Percentiles rank a stretch among this genome's conserved stretches.
phyloP scores from a whole-genome alignment of 208 protist genomes.

The Wallacemonas collosoma region DNA sequence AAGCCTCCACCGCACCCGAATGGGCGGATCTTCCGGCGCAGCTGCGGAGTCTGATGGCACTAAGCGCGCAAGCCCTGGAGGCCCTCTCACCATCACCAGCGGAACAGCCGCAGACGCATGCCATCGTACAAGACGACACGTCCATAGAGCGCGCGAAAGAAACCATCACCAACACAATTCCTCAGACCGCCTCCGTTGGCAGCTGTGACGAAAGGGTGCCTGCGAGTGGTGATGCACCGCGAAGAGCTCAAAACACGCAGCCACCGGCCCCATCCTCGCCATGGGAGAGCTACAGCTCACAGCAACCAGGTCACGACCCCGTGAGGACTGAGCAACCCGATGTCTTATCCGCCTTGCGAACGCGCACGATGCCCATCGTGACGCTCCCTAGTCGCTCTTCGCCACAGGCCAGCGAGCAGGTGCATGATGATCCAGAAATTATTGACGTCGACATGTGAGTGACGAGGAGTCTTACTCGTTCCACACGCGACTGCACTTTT shows the following conservation, averaged over 20 bases:
- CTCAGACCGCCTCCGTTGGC: background rate
- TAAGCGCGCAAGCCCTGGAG: constrained; percentile 6
- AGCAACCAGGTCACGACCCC: background rate
- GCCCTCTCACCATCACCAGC: background rate
- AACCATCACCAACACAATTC: no score
- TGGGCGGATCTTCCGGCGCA: background rate
- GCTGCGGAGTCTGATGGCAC: constrained; percentile 4
- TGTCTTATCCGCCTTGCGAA: background rate
- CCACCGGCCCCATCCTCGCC: constrained; percentile 2
- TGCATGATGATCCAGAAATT: background rate
- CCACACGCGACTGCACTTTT: background rate
- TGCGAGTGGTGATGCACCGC: background rate
- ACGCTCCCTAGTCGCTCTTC: constrained; percentile 13
- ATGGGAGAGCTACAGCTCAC: constrained; percentile 3
- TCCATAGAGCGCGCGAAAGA: no score
- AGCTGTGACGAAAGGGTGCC: background rate
- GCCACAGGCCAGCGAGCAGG: background rate
- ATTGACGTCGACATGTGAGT: constrained; percentile 14
- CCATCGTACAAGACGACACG: background rate
- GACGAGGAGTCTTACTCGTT: background rate
- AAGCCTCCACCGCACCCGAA: background rate
- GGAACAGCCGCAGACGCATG: background rate
- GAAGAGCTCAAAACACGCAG: background rate
- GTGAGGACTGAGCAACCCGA: background rate
- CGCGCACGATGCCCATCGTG: constrained; percentile 15